These are phyloP conservation scores for Rhododendron ferrugineum DNA, from an alignment of 148 eudicot genomes.

Conservation along the genomic window DNA sequence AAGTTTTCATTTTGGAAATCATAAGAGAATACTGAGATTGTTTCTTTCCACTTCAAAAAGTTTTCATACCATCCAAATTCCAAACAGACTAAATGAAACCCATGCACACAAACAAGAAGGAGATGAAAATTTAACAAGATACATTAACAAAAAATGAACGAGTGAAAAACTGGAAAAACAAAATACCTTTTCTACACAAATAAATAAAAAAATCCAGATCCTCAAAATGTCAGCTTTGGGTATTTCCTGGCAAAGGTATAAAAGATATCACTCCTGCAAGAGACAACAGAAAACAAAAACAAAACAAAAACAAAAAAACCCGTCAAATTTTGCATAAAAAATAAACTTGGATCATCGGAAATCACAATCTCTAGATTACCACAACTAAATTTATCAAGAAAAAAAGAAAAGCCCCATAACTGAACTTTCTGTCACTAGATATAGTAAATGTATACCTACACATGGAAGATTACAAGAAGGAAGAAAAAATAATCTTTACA, in stretches of 20 bases:
- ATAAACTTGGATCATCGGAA: constrained; percentile 13
- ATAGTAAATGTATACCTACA: background rate
- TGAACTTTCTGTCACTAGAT: background rate
- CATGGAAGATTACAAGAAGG: background rate
- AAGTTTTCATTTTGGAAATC: background rate
- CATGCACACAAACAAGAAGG: background rate
- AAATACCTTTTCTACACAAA: constrained; percentile 17
- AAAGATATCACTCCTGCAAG: background rate
- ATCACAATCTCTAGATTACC: constrained; percentile 10
- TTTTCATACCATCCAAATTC: background rate
- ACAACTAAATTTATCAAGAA: background rate
- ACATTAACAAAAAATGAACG: background rate
- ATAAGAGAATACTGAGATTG: background rate
- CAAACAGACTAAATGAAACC: background rate
- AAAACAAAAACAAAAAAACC: constrained; percentile 11
- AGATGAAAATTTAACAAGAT: background rate
- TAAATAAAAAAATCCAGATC: background rate
- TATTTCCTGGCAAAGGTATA: background rate
- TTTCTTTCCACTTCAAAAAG: background rate
- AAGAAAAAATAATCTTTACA: background rate
- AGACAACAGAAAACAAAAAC: background rate
- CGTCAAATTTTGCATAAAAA: constrained; percentile 18
- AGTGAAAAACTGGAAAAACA: background rate
- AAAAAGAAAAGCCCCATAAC: constrained; percentile 12
- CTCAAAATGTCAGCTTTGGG: background rate